Base-by-base conservation (phyloP, 73 alveolate species). In the Effrenium voratum region DNA sequence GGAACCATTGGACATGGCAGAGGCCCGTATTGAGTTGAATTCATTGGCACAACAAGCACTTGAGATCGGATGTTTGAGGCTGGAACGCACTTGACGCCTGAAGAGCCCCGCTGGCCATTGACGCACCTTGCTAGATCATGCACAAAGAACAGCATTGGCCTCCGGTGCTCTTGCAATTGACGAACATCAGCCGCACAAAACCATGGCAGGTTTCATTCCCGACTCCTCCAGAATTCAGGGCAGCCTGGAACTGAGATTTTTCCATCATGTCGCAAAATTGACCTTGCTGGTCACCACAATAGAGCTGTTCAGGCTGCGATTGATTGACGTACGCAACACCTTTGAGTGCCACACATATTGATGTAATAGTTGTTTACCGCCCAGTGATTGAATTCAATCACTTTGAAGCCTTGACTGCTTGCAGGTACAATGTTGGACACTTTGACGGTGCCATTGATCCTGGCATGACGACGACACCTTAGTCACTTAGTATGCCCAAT, bases 381-480 rank as follows among this genome's bases (percentile, higher is more conserved):
- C 8, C 73, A 19, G 34, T 6, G 30, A 3, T 28, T 59, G 73
- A 28, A n/a, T 6, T 10, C 22, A 28, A 59, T 26, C 73, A 57
- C 72, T 8, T 19, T 52, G 63, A 52, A 8, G 19, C 63, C 19
- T 52, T 19, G 63, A 19, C 63, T 52, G 63, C 28, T n/a, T n/a
- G 40, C 77, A 66, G 77, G 77, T 87, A 87, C 57, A 49, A 87
- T 87, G 95, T 87, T 32, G 95, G 95, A 28, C 95, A 87, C 63
- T 87, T 60, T 63, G 95, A 60, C 30, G 95, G 95, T 44, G 95
- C 95, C 49, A 63, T 87, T 34, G 95, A 87, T 44, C 95, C 95
- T 10, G 95, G 95, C 19, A 87, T 87, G 95, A 87, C 95, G 77
- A n/a, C n/a, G n/a, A n/a, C n/a, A n/a, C n/a, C n/a, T n/a, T n/a